Evolutionary conservation across 2,329 filamentous ascomycete species (phyloP).

Genomic region (Xylaria sp.): DNA sequence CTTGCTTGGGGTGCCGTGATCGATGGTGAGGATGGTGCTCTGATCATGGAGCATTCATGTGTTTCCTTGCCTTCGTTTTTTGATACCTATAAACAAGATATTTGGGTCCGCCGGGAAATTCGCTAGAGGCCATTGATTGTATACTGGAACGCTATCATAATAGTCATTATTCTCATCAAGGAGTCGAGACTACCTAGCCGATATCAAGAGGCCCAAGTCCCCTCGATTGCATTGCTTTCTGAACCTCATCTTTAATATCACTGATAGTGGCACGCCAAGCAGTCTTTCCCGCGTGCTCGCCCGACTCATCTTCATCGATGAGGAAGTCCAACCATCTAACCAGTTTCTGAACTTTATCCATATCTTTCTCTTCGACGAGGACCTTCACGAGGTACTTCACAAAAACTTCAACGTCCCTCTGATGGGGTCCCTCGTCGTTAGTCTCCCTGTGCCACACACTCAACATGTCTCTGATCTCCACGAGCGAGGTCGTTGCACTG

Average conservation of each 20-base stretch:
- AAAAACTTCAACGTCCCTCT: slow-evolving; percentile 80
- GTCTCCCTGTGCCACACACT: slow-evolving; percentile 82
- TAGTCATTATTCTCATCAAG: slow-evolving; percentile 21
- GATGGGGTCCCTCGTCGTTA: slow-evolving; percentile 77
- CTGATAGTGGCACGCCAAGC: slow-evolving; percentile 60
- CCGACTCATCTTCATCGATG: slow-evolving; percentile 60
- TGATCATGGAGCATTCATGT: background rate
- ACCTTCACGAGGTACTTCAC: slow-evolving; percentile 78
- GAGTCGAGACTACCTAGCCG: slow-evolving; percentile 12
- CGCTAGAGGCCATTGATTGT: background rate
- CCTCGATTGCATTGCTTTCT: slow-evolving; percentile 65
- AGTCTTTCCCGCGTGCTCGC: slow-evolving; percentile 50
- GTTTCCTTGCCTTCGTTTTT: background rate
- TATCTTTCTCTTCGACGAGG: slow-evolving; percentile 78
- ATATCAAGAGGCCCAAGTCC: slow-evolving; percentile 68
- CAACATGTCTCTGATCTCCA: slow-evolving; percentile 79
- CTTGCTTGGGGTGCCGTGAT: background rate
- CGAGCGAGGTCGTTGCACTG: slow-evolving; percentile 55
- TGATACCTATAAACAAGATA: background rate
- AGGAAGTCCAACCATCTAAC: slow-evolving; percentile 74
- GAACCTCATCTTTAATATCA: slow-evolving; percentile 62
- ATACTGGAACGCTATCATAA: slow-evolving; percentile 15
- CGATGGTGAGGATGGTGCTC: background rate
- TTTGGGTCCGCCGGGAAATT: background rate
- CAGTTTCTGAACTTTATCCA: slow-evolving; percentile 77